Evolutionary conservation across 352 stramenopile genomes (phyloP), one percentile per base, ranked within the genome.

Genomic region (Globisporangium middletonii): DNA sequence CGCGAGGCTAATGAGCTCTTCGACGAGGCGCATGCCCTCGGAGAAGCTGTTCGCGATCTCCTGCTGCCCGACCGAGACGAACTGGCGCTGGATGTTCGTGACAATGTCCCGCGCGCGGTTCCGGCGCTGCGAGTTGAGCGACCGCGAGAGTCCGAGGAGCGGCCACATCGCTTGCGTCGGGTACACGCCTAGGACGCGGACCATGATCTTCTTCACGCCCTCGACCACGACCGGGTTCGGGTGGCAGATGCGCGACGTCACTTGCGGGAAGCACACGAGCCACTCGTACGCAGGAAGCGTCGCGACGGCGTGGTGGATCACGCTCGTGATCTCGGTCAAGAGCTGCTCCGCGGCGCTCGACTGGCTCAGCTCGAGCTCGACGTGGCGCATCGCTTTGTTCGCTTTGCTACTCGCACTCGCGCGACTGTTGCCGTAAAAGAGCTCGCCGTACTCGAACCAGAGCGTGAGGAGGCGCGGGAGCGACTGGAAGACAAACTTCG

Each of bases 401-500:
- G 68, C 60, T 54, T 75, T 87, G 33, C 45, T 75, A 56, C 59
- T 49, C 61, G 71, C 1, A 53, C 54, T 2, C 41, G 45, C 19
- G 7, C 13, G 28, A n/a, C n/a, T 48, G 43, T 28, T 48, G n/a
- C 58, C 50, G 38, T 92, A 76, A 0, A 94, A 57, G 13, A 89
- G 50, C 77, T 94, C 70, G 48, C 91, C 96, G 67, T 97, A 98
- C 65, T 99, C 95, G 65, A 99, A 98, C 94, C 93, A 99, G 38
- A 99, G 69, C 12, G 97, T 98, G 12, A 99, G 73, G 45, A 99
- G 69, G n/a, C 97, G 86, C 27, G 97, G 96, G 53, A 99, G 83
- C 1, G 95, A 97, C 71, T 99, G 94, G 70, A 98, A 99, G 28
- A 99, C 81, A 70, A 98, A 97, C 58, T 99, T 99, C n/a, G 92